A percentile compares a stretch with the other conserved stretches of the same genome.
These are phyloP conservation scores for Termitomyces sp. DNA, from an alignment of 768 basidiomycete genomes.

Conservation along the genomic window DNA sequence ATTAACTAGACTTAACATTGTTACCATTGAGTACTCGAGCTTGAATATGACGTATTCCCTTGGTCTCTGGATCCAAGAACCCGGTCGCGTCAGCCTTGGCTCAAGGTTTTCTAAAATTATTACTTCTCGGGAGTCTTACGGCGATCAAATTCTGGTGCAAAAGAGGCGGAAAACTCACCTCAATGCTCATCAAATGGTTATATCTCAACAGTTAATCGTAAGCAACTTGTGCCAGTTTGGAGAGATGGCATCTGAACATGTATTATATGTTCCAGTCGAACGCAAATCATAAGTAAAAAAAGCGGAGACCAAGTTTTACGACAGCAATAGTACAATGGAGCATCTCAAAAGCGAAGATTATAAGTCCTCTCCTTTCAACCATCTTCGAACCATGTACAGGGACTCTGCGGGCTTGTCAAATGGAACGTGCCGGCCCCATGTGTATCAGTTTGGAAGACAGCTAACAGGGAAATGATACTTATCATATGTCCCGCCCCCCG, in stretches of 20 bases:
- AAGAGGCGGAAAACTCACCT: too few relatives aligned
- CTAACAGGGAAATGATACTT: slow-evolving; percentile 21
- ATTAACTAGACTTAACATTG: background rate
- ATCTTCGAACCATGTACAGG: slow-evolving; percentile 56
- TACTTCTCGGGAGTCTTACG: background rate
- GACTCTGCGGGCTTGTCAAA: slow-evolving; percentile 65
- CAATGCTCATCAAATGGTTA: background rate
- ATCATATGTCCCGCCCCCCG: slow-evolving; percentile 53
- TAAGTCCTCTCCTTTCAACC: slow-evolving; percentile 43
- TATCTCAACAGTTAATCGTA: background rate
- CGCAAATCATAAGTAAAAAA: background rate
- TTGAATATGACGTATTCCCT: background rate
- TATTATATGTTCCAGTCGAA: background rate
- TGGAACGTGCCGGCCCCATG: slow-evolving; percentile 41
- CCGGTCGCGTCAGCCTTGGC: too few relatives aligned
- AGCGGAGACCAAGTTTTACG: background rate
- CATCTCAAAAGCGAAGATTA: slow-evolving; percentile 15
- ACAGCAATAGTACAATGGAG: background rate
- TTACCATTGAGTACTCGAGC: background rate
- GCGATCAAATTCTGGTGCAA: background rate
- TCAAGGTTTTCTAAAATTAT: too few relatives aligned
- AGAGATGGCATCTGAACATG: background rate
- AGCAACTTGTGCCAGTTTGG: background rate
- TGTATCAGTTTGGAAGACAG: slow-evolving; percentile 12
- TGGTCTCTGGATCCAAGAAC: too few relatives aligned